A percentile compares a stretch with the other conserved stretches of the same genome.
Conservation (phyloP, 192 early-diverging fungal species). For the Gaertneriomyces sp. region DNA sequence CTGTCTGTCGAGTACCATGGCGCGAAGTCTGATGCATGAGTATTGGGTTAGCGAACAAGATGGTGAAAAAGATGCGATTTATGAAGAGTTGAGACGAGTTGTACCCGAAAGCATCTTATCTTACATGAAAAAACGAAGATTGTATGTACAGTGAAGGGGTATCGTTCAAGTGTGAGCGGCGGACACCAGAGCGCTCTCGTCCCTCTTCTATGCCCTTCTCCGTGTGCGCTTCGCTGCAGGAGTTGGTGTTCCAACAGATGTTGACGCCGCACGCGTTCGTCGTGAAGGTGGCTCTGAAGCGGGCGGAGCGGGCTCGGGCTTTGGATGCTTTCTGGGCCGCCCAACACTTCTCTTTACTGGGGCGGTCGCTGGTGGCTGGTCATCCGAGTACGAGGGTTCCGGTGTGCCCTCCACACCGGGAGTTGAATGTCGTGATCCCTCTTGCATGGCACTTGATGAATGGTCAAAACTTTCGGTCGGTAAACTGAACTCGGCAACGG, state of each 20-base stretch:
- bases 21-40: not conserved
- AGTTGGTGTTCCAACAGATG: not conserved
- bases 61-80: not conserved
- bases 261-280: conserved; percentile 13
- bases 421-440: not conserved
- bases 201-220: conserved; percentile 6
- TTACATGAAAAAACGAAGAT: not conserved
- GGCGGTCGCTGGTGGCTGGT: conserved; percentile 5
- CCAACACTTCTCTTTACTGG: conserved; percentile 21
- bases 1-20: not conserved
- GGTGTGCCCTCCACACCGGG: no score
- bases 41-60: not conserved
- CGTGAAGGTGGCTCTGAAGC: conserved; percentile 16
- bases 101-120: not conserved
- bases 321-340: conserved; percentile 15
- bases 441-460: not conserved
- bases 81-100: not conserved
- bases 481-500: conserved; percentile 21
- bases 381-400: no score
- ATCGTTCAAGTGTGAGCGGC: no score
- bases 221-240: conserved; percentile 18
- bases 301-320: conserved; percentile 3
- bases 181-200: no score
- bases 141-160: not conserved
- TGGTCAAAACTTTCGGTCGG: conserved; percentile 28